Base-by-base conservation (phyloP, 768 basidiomycete genomes). In the Auricularia sp. region DNA sequence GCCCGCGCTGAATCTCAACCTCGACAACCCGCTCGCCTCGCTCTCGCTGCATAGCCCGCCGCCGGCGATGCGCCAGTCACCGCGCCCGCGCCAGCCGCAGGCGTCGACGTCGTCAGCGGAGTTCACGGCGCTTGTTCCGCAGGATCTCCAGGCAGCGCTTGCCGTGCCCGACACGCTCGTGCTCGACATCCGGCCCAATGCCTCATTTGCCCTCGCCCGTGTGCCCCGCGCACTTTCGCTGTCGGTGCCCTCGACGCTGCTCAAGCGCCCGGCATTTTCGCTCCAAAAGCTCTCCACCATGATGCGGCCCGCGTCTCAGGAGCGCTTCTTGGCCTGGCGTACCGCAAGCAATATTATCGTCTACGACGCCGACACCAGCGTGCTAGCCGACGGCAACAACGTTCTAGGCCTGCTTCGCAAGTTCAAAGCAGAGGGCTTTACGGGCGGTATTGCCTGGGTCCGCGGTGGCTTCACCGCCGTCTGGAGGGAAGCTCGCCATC, bases 221-320 rank as follows among this genome's bases (percentile, higher is more conserved):
- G 69, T 97, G 36, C 81, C 81, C 47, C 70, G 75, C 60, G 87
- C 93, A 7, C 77, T 97, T 62, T 92, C 92, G 60, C 83, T 98
- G 67, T 91, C 90, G 59, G 90, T 97, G 4, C 95, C 96, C 1
- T 93, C 95, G 2, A 98, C 94, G 0, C 87, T 98, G 23, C 87
- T 98, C 72, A 93, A 93, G 67, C 87, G 95, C 0, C 93, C 93
- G 1, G 80, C 87, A 3, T 96, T 93, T 77, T 87, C 90, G 34
- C 81, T 96, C 8, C 79, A 84, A 51, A 86, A 86, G 51, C 81
- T 98, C 34, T 77, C 83, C 6, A 84, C 84, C 34, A 94, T 95
- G 88, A 82, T 98, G n/a, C 83, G 88, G 8, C 66, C 74, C 47
- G 70, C 79, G 10, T 80, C 87, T 10, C 83, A 87, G 36, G 72